Percentiles rank a stretch among this genome's conserved stretches.
phyloP scores from a whole-genome alignment of 108 stramenopile genomes.

The Epithemia pelagica region DNA sequence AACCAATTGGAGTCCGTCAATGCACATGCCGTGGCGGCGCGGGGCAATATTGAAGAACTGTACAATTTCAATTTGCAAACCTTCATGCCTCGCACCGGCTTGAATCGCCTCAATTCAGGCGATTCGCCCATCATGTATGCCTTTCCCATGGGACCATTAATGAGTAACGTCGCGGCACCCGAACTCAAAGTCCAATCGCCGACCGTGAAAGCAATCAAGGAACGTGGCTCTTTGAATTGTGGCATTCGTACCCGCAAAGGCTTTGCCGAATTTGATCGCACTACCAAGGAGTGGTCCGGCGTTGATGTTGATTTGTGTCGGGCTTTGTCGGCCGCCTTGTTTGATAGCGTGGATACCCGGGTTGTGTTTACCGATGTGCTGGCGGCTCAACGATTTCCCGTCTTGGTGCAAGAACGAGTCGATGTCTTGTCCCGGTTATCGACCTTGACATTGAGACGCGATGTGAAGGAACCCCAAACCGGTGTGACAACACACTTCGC shows the following conservation, averaged over 20 bases:
- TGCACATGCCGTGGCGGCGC: not conserved
- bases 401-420: constrained; percentile 25
- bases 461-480: constrained; percentile 20
- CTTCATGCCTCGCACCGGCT: constrained; percentile 9
- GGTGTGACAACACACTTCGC: constrained; percentile 33
- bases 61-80: constrained; percentile 13
- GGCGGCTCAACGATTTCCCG: constrained; percentile 23
- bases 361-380: constrained; percentile 24
- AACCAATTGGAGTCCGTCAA: constrained; percentile 1
- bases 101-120: constrained; percentile 45
- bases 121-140: constrained; percentile 31
- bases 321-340: constrained; percentile 40
- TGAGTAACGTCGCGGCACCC: not conserved
- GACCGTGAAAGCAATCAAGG: constrained; percentile 18
- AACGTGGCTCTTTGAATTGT: constrained; percentile 33
- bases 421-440: constrained; percentile 42
- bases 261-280: constrained; percentile 18
- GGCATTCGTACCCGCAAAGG: constrained; percentile 21
- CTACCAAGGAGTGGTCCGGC: constrained; percentile 13
- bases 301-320: constrained; percentile 48
- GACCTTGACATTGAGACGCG: constrained; percentile 19
- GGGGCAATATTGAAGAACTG: constrained; percentile 35
- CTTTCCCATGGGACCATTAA: constrained; percentile 31
- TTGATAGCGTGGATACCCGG: constrained; percentile 20
- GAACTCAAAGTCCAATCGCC: constrained; percentile 1